Percentiles rank a stretch among this genome's conserved stretches.
Evolutionary conservation across 2,329 filamentous ascomycete genomes (phyloP).

Genomic region (Sarocladiaceae sp.): DNA sequence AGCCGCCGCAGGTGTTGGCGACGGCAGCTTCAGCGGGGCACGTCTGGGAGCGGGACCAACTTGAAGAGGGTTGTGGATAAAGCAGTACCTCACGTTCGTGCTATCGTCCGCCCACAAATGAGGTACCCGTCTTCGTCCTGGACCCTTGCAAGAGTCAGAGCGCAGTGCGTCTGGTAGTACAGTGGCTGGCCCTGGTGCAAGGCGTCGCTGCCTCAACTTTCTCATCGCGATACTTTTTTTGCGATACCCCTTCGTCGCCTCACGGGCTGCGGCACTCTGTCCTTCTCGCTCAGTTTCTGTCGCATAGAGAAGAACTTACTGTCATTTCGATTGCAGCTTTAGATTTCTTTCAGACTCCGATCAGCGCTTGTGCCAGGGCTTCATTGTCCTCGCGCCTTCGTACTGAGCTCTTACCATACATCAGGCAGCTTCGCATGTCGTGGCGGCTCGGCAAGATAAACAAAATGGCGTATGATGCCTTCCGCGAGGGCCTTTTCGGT

Average conservation of each 20-base stretch:
- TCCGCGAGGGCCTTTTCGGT: slow-evolving; percentile 58
- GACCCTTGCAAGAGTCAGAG: too few relatives aligned
- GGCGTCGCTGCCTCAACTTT: background rate
- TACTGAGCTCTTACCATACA: too few relatives aligned
- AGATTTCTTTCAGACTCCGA: background rate
- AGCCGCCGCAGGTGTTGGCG: background rate
- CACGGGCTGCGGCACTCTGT: background rate
- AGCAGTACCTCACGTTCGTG: too few relatives aligned
- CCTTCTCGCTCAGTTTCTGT: background rate
- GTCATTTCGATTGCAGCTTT: background rate
- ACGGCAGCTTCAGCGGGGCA: background rate
- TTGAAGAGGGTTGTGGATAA: background rate
- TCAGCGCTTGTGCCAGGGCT: background rate
- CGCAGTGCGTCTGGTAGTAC: too few relatives aligned
- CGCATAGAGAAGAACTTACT: background rate
- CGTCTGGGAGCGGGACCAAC: too few relatives aligned
- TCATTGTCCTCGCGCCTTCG: background rate
- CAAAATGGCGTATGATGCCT: slow-evolving; percentile 50
- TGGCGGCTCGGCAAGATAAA: background rate
- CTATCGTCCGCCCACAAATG: too few relatives aligned
- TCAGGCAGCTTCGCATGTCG: slow-evolving; percentile 8
- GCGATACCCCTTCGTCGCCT: background rate
- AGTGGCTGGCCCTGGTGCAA: too few relatives aligned
- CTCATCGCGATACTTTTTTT: background rate
- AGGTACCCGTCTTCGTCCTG: too few relatives aligned